Conservation (phyloP, 2,329 filamentous ascomycete species). For the Didymella pomorum region DNA sequence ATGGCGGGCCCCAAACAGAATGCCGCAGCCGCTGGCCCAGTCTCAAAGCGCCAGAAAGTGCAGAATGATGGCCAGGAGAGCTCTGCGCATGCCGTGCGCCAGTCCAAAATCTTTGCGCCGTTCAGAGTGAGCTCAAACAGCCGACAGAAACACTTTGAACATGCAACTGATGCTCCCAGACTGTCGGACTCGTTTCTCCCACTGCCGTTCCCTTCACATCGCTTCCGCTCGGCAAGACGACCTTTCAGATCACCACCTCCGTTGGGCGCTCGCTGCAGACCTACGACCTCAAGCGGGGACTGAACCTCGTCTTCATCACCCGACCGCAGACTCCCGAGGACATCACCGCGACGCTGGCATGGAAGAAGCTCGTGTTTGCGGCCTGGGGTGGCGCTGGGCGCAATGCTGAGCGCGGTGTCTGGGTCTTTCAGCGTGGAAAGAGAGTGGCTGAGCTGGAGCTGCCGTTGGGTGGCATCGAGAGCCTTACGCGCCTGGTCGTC, state of each 20-base stretch:
- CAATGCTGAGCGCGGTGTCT: slow-evolving; percentile 72
- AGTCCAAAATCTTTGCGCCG: slow-evolving; percentile 88
- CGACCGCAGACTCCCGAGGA: slow-evolving; percentile 84
- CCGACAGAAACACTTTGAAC: neutral
- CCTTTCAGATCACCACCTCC: slow-evolving; percentile 96
- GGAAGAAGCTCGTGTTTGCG: slow-evolving; percentile 87
- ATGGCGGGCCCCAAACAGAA: slow-evolving; percentile 62
- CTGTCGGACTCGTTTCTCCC: slow-evolving; percentile 90
- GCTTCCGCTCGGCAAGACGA: slow-evolving; percentile 87
- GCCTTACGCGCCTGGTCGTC: slow-evolving; percentile 78
- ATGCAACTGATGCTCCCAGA: slow-evolving; percentile 63
- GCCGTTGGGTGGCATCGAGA: slow-evolving; percentile 71
- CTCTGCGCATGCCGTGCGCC: slow-evolving; percentile 51
- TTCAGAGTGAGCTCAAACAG: slow-evolving; percentile 72
- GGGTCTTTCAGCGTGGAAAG: slow-evolving; percentile 92
- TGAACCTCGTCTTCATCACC: slow-evolving; percentile 93
- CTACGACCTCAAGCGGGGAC: slow-evolving; percentile 88
- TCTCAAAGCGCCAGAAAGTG: slow-evolving; percentile 70
- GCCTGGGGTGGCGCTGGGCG: slow-evolving; percentile 77
- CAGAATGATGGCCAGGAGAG: slow-evolving; percentile 48
- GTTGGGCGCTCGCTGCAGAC: slow-evolving; percentile 91
- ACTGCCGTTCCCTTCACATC: slow-evolving; percentile 90
- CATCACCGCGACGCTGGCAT: slow-evolving; percentile 87
- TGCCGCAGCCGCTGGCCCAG: slow-evolving; percentile 53
- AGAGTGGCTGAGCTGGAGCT: slow-evolving; percentile 78